Evolutionary conservation across 2,329 filamentous ascomycete genomes (phyloP), one percentile per base, ranked within the genome.

Genomic region (Gaeumannomyces tritici): DNA sequence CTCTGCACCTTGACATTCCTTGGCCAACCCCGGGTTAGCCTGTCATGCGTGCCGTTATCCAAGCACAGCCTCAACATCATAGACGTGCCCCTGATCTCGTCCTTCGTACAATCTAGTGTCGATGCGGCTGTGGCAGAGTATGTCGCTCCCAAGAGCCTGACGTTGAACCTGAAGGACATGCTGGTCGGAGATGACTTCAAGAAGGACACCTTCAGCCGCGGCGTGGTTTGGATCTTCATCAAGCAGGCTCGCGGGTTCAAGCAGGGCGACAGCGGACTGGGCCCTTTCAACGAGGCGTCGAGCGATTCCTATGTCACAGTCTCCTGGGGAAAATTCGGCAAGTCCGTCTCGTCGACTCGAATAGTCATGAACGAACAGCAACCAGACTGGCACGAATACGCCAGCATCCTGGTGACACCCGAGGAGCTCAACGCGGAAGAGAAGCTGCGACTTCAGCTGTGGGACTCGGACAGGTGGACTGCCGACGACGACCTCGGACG

Each of bases 121-220:
- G 87, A 90, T 66, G 88, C 89, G 1, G 88, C 89, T 0, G 79
- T 90, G 69, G 86, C 88, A 0, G 84, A 90, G 70, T 91, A 91
- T 66, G 89, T 91, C 1, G 89, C 89, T 0, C 89, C 89, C 0
- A 90, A 90, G 74, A 89, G 86, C 62, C 74, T 91, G 61, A 90
- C 89, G 0, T 76, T 91, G 7, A 86, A 91, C 70, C 75, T 92
- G 42, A 89, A 90, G 70, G 87, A 90, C 64, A 91, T 91, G 86
- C 80, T 92, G 15, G 81, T 89, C 9, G 89, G 89, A 4, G 88
- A 90, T 63, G 89, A 91, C 68, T 91, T 89, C 76, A 91, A 91
- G 73, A 90, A 90, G 70, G 88, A 91, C 65, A 90, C 88, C 0
- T 74, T 75, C 33, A 80, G 84, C 2, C 79, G 83, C 35, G 89